Conservation (phyloP, 192 early-diverging fungal species). For the Diversispora eburnea region DNA sequence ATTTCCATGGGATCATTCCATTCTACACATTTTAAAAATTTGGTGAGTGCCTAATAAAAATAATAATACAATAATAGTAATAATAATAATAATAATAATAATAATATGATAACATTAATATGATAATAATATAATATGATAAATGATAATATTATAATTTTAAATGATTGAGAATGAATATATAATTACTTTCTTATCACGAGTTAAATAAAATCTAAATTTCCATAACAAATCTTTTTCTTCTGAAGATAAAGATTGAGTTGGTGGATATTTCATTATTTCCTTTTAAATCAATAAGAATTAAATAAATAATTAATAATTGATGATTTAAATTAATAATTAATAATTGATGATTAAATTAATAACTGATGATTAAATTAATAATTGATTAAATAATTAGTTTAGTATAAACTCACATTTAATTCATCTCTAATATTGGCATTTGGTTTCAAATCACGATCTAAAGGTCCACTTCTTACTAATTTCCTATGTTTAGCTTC, state of each 20-base stretch:
- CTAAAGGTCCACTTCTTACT: constrained; percentile 81
- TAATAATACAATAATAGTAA: no score
- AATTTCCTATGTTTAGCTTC: constrained; percentile 92
- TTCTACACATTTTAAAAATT: constrained; percentile 94
- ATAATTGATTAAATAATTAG: not conserved
- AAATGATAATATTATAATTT: not conserved
- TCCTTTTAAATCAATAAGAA: no score
- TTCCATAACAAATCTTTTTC: constrained; percentile 99
- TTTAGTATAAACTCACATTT: constrained; percentile 55
- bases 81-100: no score
- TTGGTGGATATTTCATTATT: constrained; percentile 91
- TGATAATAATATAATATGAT: constrained; percentile 4
- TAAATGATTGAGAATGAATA: not conserved
- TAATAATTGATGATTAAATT: not conserved
- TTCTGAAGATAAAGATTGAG: constrained; percentile 72
- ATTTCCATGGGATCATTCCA: constrained; percentile 92
- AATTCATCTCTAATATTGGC: constrained; percentile 93
- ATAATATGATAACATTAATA: no score
- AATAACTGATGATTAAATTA: not conserved
- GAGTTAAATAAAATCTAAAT: constrained; percentile 90
- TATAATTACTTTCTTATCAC: constrained; percentile 75
- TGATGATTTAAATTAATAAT: not conserved
- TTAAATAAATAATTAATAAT: no score
- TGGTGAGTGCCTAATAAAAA: constrained; percentile 91
- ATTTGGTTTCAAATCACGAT: constrained; percentile 95